Conservation (phyloP, 441 rosid species). For the Populus hybrid region DNA sequence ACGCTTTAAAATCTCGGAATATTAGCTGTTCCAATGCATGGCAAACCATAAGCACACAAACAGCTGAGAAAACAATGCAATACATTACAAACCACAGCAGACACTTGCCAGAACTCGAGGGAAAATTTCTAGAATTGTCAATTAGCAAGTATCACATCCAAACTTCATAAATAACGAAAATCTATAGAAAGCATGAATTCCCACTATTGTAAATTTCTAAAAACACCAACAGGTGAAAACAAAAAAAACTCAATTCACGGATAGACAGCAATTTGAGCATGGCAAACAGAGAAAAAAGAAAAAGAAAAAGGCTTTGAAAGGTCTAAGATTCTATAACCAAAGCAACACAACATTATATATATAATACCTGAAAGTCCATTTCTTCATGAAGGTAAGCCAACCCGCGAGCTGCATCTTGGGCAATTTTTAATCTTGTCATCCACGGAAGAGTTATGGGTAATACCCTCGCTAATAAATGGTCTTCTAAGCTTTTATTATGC, state of each 20-base stretch:
- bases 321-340: background rate
- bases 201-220: background rate
- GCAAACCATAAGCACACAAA: slow-evolving; percentile 13
- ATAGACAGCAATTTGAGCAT: background rate
- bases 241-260: background rate
- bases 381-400: slow-evolving; percentile 91
- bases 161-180: background rate
- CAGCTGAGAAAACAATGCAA: background rate
- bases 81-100: background rate
- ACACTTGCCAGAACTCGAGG: background rate
- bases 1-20: slow-evolving; percentile 88
- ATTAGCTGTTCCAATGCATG: slow-evolving; percentile 52
- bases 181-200: background rate
- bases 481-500: slow-evolving; percentile 86
- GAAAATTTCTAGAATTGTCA: background rate
- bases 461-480: slow-evolving; percentile 60
- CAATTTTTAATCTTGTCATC: slow-evolving; percentile 71
- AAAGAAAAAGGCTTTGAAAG: background rate
- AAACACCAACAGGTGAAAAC: background rate
- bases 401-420: slow-evolving; percentile 89
- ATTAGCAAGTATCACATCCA: background rate
- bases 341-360: background rate
- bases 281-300: background rate
- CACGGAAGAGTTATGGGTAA: slow-evolving; percentile 55
- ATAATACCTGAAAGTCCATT: slow-evolving; percentile 87